These are phyloP conservation scores for Botryosphaeria dothidea DNA, from an alignment of 2,329 filamentous ascomycete species.

Conservation along the genomic window DNA sequence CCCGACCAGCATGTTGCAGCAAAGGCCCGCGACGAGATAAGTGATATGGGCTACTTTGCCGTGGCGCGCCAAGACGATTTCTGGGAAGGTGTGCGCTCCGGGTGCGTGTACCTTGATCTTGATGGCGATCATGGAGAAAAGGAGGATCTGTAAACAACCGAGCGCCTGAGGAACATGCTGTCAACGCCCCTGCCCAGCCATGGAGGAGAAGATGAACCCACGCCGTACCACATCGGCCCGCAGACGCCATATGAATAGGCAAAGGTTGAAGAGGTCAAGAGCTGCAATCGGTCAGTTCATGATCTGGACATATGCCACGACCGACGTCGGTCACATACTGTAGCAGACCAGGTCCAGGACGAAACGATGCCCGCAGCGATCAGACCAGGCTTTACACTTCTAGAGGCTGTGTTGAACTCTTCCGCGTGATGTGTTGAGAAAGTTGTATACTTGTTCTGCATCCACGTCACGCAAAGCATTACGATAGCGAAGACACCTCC, in stretches of 20 bases:
- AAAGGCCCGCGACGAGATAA: conserved; percentile 53
- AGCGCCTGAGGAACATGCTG: neutral
- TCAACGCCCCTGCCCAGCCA: neutral
- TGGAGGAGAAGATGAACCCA: no score
- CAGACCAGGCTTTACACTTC: conserved; percentile 47
- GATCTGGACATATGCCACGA: conserved; percentile 23
- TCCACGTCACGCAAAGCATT: conserved; percentile 31
- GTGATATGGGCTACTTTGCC: conserved; percentile 48
- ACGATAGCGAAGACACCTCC: conserved; percentile 44
- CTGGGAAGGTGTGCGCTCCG: conserved; percentile 53
- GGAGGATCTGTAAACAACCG: conserved; percentile 18
- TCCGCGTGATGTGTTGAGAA: conserved; percentile 47
- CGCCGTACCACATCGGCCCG: conserved; percentile 20
- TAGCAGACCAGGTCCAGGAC: conserved; percentile 53
- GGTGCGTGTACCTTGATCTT: conserved; percentile 18
- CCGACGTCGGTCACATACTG: conserved; percentile 24
- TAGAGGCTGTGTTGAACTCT: conserved; percentile 51
- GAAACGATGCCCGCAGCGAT: conserved; percentile 51
- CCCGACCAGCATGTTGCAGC: conserved; percentile 57
- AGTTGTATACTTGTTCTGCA: conserved; percentile 34
- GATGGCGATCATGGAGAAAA: conserved; percentile 21
- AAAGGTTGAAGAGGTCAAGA: conserved; percentile 24
- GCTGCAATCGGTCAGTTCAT: conserved; percentile 13
- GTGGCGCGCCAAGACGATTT: conserved; percentile 55
- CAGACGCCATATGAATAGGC: conserved; percentile 31